Evolutionary conservation across 192 early-diverging fungal genomes (phyloP).

Genomic region (Podila epigama): DNA sequence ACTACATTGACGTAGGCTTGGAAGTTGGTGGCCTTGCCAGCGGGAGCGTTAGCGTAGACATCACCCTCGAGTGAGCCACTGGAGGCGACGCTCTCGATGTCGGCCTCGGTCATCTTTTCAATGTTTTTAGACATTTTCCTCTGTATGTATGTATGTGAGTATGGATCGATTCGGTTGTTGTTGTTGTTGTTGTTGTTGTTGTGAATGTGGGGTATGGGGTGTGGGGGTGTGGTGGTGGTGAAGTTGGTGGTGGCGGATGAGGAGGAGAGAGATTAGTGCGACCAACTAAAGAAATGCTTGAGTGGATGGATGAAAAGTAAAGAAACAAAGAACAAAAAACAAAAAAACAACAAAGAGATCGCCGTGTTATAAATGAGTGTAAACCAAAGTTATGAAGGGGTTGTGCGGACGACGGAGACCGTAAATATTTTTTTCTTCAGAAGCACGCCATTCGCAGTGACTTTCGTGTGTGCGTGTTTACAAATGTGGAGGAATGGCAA

Average conservation of each 20-base stretch:
- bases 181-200: neutral
- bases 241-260: neutral
- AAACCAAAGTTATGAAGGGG: neutral
- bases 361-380: neutral
- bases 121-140: neutral
- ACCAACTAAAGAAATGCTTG: neutral
- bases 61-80: slow-evolving; percentile 20
- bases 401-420: neutral
- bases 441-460: neutral
- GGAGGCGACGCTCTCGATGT: slow-evolving; percentile 35
- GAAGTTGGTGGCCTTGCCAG: slow-evolving; percentile 43
- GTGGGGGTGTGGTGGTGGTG: neutral
- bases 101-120: slow-evolving; percentile 30
- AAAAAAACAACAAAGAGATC: neutral
- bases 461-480: neutral
- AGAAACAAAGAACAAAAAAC: neutral
- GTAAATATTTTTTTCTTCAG: too few relatives aligned
- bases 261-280: neutral
- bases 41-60: slow-evolving; percentile 26
- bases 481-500: neutral
- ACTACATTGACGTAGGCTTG: slow-evolving; percentile 49
- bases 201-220: neutral
- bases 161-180: neutral
- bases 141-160: neutral
- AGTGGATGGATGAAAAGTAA: neutral